Conservation (phyloP, 2,329 filamentous ascomycete species). For the Colletotrichum sojae region DNA sequence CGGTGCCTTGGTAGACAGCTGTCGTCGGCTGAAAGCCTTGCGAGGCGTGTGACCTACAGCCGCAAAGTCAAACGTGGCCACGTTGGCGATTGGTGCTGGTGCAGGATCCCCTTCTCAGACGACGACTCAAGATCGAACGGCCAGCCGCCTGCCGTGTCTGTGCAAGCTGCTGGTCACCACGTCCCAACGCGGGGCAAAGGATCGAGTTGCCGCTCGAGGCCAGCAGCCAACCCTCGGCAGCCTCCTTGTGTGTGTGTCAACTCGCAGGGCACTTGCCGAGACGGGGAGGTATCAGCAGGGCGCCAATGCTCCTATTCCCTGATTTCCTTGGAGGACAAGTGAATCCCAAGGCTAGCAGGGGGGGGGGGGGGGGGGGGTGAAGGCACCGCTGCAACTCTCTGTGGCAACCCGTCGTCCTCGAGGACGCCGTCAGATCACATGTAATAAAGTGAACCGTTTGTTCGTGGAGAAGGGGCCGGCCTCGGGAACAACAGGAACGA, state of each 20-base stretch:
- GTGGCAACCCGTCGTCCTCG: background rate
- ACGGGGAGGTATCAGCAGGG: constrained; percentile 28
- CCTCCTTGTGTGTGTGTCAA: constrained; percentile 18
- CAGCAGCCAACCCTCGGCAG: background rate
- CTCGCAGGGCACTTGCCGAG: constrained; percentile 20
- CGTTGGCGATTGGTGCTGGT: background rate
- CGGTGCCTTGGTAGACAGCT: background rate
- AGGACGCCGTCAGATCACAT: constrained; percentile 28
- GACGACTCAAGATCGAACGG: background rate
- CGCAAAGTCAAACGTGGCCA: constrained; percentile 1
- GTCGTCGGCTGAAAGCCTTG: constrained; percentile 17
- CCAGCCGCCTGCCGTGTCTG: background rate
- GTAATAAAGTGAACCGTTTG: constrained; percentile 12
- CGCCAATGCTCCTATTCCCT: constrained; percentile 14
- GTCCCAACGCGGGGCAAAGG: constrained; percentile 2
- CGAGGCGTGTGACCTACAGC: constrained; percentile 3
- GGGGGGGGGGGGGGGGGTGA: no score
- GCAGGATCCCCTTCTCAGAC: background rate
- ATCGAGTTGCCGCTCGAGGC: background rate
- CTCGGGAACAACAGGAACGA: constrained; percentile 15
- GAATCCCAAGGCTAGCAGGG: constrained; percentile 25
- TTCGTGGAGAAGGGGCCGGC: background rate
- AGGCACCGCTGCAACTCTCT: constrained; percentile 12
- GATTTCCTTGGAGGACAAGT: background rate
- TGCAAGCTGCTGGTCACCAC: background rate